Conservation (phyloP, 352 stramenopile species). For the Globisporangium heterothallicum region DNA sequence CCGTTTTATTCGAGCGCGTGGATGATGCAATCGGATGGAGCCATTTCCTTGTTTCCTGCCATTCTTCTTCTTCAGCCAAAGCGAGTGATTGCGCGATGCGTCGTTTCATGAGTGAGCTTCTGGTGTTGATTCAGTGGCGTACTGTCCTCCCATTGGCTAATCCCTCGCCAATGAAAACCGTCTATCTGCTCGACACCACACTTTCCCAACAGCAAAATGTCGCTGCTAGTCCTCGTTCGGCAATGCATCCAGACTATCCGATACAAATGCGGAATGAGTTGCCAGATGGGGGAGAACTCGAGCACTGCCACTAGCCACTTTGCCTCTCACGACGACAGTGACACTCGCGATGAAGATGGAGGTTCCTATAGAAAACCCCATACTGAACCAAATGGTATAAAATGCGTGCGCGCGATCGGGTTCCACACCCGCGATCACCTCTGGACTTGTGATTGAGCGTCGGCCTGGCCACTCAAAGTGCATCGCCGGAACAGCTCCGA, state of each 20-base stretch:
- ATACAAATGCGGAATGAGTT: too few species aligned
- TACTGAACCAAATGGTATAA: too few species aligned
- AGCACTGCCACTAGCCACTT: background rate
- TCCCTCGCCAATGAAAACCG: background rate
- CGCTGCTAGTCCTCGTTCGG: too few species aligned
- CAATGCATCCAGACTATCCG: too few species aligned
- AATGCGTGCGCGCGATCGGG: background rate
- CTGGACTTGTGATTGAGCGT: background rate
- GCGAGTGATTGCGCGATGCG: background rate
- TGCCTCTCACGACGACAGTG: background rate
- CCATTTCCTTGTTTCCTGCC: too few species aligned
- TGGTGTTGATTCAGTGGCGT: background rate
- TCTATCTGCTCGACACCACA: background rate
- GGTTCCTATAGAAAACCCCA: too few species aligned
- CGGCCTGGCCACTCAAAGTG: background rate
- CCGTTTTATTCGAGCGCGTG: too few species aligned
- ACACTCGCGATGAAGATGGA: background rate
- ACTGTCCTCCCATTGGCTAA: background rate
- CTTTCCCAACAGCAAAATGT: background rate
- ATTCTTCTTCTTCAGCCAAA: background rate
- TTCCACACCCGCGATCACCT: background rate
- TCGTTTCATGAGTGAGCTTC: background rate
- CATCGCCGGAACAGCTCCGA: background rate
- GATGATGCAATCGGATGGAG: too few species aligned
- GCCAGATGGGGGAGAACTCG: too few species aligned